Evolutionary conservation across 148 eudicot species (phyloP).

Genomic region (Drosera capensis): DNA sequence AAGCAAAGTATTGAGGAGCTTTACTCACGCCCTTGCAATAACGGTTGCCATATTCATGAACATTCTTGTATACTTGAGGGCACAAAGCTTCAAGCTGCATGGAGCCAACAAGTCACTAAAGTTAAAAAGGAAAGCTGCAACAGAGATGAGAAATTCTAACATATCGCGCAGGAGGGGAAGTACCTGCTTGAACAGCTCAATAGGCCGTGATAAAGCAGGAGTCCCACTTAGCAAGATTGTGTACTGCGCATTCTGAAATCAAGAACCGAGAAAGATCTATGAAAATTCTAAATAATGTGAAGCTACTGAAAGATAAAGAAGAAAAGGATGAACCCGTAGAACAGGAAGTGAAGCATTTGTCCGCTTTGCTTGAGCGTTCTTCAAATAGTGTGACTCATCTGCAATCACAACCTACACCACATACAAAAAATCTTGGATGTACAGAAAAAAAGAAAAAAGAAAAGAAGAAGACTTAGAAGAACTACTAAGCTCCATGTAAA

Average conservation of each 20-base stretch:
- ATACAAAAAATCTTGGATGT: constrained; percentile 13
- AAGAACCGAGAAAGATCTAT: constrained; percentile 4
- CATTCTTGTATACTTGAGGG: constrained; percentile 74
- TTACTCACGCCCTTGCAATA: constrained; percentile 97
- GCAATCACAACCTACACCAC: constrained; percentile 78
- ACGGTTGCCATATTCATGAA: constrained; percentile 90
- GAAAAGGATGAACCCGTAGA: constrained; percentile 38
- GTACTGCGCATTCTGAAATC: constrained; percentile 74
- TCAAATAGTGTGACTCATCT: constrained; percentile 92
- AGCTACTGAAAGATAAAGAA: constrained; percentile 5
- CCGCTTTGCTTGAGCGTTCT: constrained; percentile 93
- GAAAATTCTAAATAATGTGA: neutral
- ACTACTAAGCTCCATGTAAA: neutral
- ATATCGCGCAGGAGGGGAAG: constrained; percentile 1
- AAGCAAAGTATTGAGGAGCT: constrained; percentile 3
- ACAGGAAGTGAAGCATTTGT: constrained; percentile 75
- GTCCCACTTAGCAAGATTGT: constrained; percentile 88
- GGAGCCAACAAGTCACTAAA: neutral
- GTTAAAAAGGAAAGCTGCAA: neutral
- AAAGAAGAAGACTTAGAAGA: neutral
- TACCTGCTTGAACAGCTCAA: constrained; percentile 90
- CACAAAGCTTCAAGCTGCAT: constrained; percentile 85
- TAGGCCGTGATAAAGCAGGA: constrained; percentile 96
- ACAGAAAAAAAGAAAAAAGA: neutral
- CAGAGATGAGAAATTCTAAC: constrained; percentile 1